Conservation (phyloP, 768 basidiomycete genomes). For the Podaxis sp. region DNA sequence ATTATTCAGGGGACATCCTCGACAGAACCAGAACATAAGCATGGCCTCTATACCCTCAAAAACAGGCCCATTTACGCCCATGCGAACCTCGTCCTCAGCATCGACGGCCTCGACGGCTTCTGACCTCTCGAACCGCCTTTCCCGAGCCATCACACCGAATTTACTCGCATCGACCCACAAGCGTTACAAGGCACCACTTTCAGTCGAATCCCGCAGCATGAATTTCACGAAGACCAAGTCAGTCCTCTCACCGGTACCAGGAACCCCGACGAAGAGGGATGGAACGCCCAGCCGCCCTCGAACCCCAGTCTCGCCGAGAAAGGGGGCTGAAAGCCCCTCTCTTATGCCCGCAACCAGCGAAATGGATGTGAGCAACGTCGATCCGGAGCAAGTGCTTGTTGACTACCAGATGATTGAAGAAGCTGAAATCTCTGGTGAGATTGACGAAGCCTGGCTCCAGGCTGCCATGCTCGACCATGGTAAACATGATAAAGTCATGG, state of each 20-base stretch:
- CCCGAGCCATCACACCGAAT: slow-evolving; percentile 31
- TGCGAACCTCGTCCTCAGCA: slow-evolving; percentile 9
- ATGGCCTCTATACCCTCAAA: slow-evolving; percentile 5
- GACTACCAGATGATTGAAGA: slow-evolving; percentile 72
- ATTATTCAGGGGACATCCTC: background rate
- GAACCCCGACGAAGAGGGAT: slow-evolving; percentile 49
- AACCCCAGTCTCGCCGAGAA: slow-evolving; percentile 53
- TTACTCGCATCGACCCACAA: slow-evolving; percentile 45
- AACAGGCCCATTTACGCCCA: slow-evolving; percentile 12
- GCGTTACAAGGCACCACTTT: slow-evolving; percentile 68
- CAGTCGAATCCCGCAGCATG: slow-evolving; percentile 37
- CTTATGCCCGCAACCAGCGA: slow-evolving; percentile 51
- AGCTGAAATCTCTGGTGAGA: slow-evolving; percentile 63
- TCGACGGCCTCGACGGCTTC: slow-evolving; percentile 25
- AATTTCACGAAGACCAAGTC: slow-evolving; percentile 29
- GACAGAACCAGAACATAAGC: slow-evolving; percentile 9
- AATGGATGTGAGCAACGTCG: slow-evolving; percentile 74
- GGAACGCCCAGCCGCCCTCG: slow-evolving; percentile 38
- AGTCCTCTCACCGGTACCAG: slow-evolving; percentile 45
- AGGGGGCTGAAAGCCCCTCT: slow-evolving; percentile 46
- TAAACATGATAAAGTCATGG: slow-evolving; percentile 84
- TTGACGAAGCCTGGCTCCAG: slow-evolving; percentile 57
- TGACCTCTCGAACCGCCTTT: slow-evolving; percentile 25
- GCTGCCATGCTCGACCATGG: slow-evolving; percentile 49
- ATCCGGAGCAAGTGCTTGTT: slow-evolving; percentile 73